Base-by-base conservation (phyloP, 129 eudicot genomes). In the Pseudognaphalium luteoalbum region DNA sequence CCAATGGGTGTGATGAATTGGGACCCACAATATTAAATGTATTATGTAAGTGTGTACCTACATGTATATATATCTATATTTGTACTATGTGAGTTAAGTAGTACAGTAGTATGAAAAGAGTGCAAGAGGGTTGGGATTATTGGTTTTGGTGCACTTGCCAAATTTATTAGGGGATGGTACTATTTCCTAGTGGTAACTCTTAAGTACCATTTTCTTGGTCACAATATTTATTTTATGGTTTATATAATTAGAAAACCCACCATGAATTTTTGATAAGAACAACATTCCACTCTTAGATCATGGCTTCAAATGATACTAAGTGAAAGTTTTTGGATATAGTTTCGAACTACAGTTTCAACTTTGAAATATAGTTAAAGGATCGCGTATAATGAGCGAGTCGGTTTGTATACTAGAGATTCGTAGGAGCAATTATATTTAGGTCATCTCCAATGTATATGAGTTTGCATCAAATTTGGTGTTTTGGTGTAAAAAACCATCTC, bases 101-200 rank as follows among this genome's bases (percentile, higher is more conserved):
- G 61, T 25, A n/a, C n/a, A 25, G 28, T 58, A 57, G 57, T 39
- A 39, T 71, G 57, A 76, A 76, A 76, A 54, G 54, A 65, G 67
- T 66, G 83, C 67, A 80, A 80, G 54, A 66, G 68, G 74, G 62
- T 56, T 12, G 75, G 57, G 60, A 66, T 73, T 73, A 66, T 80
- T 80, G 79, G 70, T 44, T 56, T 80, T 64, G 79, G 79, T 80
- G 72, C 77, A 62, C 77, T 78, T 71, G 66, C 78, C 68, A 57
- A 73, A 80, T 66, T 73, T 35, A 73, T 51, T 54, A 20, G 52
- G 63, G 74, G 74, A 66, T 79, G 22, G 79, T 80, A 80, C 83
- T 28, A 66, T 42, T 63, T 77, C 17, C 5, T 44, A 44, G 17
- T 44, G 67, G 52, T 44, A 44, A 44, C 52, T 44, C 4, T 2